Evolutionary conservation across 2,329 filamentous ascomycete genomes (phyloP), one percentile per base, ranked within the genome.

Genomic region (Xylariaceae sp.): DNA sequence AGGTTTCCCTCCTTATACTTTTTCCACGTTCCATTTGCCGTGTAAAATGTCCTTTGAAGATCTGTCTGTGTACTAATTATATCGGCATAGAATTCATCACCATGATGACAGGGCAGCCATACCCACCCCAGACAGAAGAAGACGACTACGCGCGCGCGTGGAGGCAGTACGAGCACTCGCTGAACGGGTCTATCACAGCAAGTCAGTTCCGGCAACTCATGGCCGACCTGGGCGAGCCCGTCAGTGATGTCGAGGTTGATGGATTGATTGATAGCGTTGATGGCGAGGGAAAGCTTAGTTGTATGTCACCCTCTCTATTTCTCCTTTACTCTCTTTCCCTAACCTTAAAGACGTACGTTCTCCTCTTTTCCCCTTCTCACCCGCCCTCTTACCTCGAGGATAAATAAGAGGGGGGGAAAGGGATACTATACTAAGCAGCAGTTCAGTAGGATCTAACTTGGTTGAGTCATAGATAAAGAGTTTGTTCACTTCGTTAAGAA

Each of bases 101-200:
- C 7, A 70, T 70, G 66, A 70, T 68, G 67, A 69, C 66, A 0
- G 66, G 66, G 14, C 62, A 65, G 41, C 55, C 60, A 2, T 64
- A 60, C 52, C 55, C 59, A 34, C 54, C 59, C 8, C 47, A 54
- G 5, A 56, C 60, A 10, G 49, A 52, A 11, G 57, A 63, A 19
- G 57, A 55, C 5, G 59, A 62, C 12, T 61, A 62, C 38, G 54
- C 57, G 25, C 53, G 54, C n/a, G 65, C 65, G 2, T 68, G 66
- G 66, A 62, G 60, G 43, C 50, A 61, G 42, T 63, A 60, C 41
- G 65, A 68, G 42, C 56, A 59, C 4, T 63, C 59, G 3, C 51
- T 66, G 17, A 59, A 64, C 20, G 55, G 64, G 5, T 66, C 61
- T 1, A 63, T 68, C 39, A 64, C 62, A 1, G 53, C 60, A 3